Percentiles rank a stretch among this genome's conserved stretches.
Evolutionary conservation across 768 basidiomycete genomes (phyloP).

Genomic region (Russula ochroleuca): DNA sequence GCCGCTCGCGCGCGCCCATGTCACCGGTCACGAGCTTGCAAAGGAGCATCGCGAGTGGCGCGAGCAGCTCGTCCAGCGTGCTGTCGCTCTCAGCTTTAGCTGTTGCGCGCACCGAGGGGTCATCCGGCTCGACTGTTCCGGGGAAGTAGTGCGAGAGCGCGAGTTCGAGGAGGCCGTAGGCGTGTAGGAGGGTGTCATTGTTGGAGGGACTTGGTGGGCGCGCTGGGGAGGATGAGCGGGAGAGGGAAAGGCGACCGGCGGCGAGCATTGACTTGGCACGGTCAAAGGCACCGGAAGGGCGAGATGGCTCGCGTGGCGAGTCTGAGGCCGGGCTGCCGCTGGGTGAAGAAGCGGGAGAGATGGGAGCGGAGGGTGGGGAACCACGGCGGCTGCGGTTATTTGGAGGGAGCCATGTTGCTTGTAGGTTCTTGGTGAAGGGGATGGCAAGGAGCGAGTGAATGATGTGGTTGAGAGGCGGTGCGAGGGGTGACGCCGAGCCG

Average conservation of each 20-base stretch:
- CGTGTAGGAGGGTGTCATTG: constrained; percentile 54
- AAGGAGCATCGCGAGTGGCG: constrained; percentile 73
- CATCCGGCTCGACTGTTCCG: constrained; percentile 58
- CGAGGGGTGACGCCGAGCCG: constrained; percentile 58
- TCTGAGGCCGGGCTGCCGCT: constrained; percentile 21
- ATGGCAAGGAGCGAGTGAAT: constrained; percentile 79
- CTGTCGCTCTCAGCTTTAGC: constrained; percentile 50
- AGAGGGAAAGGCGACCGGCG: constrained; percentile 45
- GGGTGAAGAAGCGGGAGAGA: constrained; percentile 32
- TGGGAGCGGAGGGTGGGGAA: constrained; percentile 35
- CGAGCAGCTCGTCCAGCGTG: constrained; percentile 69
- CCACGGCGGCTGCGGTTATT: constrained; percentile 29
- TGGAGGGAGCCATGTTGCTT: constrained; percentile 57
- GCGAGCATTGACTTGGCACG: constrained; percentile 54
- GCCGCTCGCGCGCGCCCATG: constrained; percentile 48
- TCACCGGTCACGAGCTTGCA: constrained; percentile 65
- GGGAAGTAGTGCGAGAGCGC: constrained; percentile 61
- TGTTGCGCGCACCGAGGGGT: constrained; percentile 51
- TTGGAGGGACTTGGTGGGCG: constrained; percentile 40
- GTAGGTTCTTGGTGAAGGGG: constrained; percentile 58
- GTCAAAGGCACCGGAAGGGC: constrained; percentile 41
- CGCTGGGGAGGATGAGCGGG: constrained; percentile 38
- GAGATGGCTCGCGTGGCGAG: constrained; percentile 27
- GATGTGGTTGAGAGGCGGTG: constrained; percentile 69
- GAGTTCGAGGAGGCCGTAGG: constrained; percentile 65